Base-by-base conservation (phyloP, 306 rosid species). In the Medicago arabica region DNA sequence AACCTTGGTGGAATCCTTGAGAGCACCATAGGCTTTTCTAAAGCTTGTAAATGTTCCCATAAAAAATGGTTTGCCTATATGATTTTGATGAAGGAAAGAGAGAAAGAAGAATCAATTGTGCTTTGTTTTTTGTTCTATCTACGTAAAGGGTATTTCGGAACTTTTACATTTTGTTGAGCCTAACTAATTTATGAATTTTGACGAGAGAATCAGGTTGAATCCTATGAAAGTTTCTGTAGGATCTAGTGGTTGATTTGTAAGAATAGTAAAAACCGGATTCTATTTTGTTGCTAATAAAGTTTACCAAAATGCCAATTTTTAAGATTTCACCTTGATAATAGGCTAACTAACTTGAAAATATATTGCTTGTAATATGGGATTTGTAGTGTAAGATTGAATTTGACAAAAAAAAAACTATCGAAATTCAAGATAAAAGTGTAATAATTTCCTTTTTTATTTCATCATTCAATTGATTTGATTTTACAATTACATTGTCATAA, bases 21-120 rank as follows among this genome's bases (percentile, higher is more conserved):
- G 87, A 87, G 98, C 98, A 79, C 97, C 99, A 85, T 89, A 92
- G 75, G 98, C 98, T 77, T 92, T 90, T 75, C 93, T 85, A 57
- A 96, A 90, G 96, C 98, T 87, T 63, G 84, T 84, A 80, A 91
- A 91, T 16, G 97, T 89, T 53, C 93, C 99, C 99, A 96, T 90
- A 21, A 90, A 63, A 65, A 51, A 11, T 39, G 61, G 54, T 21
- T 60, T 25, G 7, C 1, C 47, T 65, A 73, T 53, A 28, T 34
- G 75, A 63, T 74, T 81, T 21, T 67, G 83, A 75, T 67, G 83
- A 75, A 74, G 55, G 61, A 46, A 71, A 72, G 46, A 74, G 75
- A 80, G 60, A 73, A 77, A 72, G 85, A 81, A 78, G 82, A 64
- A 78, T 47, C 82, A 86, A 79, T 81, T 60, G 81, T 55, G 74